Percentiles rank a stretch among this genome's conserved stretches.
These are phyloP conservation scores for Lactifluus rugatus DNA, from an alignment of 768 basidiomycete species.

Conservation along the genomic window DNA sequence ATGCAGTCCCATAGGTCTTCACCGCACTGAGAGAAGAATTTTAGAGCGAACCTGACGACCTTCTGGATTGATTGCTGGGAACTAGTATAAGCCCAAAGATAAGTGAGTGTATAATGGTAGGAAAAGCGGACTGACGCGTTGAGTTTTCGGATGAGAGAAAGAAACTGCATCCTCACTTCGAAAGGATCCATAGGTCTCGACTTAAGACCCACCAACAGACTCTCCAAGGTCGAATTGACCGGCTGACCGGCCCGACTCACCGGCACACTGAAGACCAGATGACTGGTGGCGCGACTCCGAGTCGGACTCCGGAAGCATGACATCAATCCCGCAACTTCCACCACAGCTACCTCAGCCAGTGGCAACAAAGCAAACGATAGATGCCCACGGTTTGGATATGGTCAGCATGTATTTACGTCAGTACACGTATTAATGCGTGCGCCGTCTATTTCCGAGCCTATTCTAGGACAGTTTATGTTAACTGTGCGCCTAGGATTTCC, in stretches of 20 bases:
- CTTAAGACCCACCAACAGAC: too few relatives aligned
- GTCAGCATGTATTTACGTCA: background rate
- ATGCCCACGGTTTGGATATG: background rate
- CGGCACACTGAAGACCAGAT: too few relatives aligned
- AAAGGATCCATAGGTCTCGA: constrained; percentile 44
- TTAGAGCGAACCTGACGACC: constrained; percentile 76
- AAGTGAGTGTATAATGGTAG: constrained; percentile 6
- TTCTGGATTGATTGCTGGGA: constrained; percentile 85
- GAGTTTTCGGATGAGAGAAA: constrained; percentile 48
- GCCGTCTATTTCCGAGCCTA: background rate
- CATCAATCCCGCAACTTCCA: background rate
- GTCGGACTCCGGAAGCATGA: too few relatives aligned
- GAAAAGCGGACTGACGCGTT: constrained; percentile 45
- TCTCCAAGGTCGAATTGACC: background rate
- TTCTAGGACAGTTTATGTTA: background rate
- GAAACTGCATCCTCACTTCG: constrained; percentile 68
- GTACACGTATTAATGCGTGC: background rate
- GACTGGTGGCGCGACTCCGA: too few relatives aligned
- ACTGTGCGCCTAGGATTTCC: background rate
- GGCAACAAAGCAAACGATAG: background rate
- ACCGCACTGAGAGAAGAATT: constrained; percentile 74
- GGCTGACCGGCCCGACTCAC: background rate
- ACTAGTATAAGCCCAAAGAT: constrained; percentile 34
- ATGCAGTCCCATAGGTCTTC: constrained; percentile 94
- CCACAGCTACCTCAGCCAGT: background rate